Evolutionary conservation across 176 grass and related monocot genomes (phyloP), one percentile per base, ranked within the genome.

Genomic region (Secale cereale): DNA sequence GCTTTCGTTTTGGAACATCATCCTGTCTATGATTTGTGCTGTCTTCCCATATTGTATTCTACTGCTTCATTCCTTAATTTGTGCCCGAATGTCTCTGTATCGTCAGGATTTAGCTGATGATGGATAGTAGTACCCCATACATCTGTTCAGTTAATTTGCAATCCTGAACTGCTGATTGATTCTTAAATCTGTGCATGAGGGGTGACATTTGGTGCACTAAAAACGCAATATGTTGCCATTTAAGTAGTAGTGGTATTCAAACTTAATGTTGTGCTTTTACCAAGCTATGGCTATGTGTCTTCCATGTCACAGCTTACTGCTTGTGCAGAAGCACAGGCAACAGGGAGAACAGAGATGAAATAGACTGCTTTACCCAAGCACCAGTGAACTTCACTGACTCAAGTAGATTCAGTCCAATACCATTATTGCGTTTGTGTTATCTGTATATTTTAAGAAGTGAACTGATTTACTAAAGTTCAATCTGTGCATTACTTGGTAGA

Each of bases 41-140:
- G 12, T 45, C 43, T 86, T 86, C 73, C 25, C 25, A 27, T 86
- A 88, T 77, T 15, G 74, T 75, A 35, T 75, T 80, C 74, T 85
- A 23, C 39, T 45, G 39, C 61, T 77, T 29, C 17, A 19, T 68
- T 85, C 61, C 29, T 80, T 87, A 50, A 50, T 87, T 80, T 64
- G 31, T 32, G 31, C 31, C 31, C 5, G 33, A 35, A 35, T 35
- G 33, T 35, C 33, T 35, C 33, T 35, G 33, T 6, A 35, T 35
- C 33, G 33, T 35, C 33, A 35, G 33, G 33, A 35, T 35, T 35
- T 35, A 35, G 33, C 33, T 35, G 33, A 35, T 35, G 33, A 35
- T 35, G 5, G 6, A 35, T 35, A 35, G 52, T 70, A 36, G 35
- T 36, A 57, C 22, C 28, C 45, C 46, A 3, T 32, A 74, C 23